Evolutionary conservation across 768 basidiomycete species (phyloP).

Genomic region (Dictyophora rubrovolvata): DNA sequence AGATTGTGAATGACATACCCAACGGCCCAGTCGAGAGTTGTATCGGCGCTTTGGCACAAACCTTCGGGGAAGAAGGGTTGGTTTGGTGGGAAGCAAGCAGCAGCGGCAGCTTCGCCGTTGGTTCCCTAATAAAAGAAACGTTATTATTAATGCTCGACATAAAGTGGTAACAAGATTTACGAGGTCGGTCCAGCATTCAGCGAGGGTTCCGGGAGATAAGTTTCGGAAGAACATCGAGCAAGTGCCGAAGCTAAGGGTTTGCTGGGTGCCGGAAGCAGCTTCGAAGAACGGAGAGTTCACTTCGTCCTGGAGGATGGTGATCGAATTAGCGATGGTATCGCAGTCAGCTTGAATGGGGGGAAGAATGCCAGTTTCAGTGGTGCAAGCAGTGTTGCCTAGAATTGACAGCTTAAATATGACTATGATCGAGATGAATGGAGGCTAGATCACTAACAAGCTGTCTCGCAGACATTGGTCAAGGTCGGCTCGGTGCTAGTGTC

Average conservation of each 20-base stretch:
- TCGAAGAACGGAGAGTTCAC: background rate
- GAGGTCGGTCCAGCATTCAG: background rate
- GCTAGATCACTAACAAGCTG: background rate
- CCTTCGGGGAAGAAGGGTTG: background rate
- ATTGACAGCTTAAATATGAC: background rate
- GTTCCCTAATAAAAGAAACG: background rate
- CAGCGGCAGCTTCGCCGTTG: background rate
- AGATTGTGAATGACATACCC: background rate
- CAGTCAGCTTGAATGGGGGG: background rate
- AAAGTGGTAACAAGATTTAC: background rate
- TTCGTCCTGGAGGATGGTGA: background rate
- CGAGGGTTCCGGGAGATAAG: background rate
- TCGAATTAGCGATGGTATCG: background rate
- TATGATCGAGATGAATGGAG: background rate
- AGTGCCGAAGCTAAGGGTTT: background rate
- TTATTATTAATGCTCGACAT: background rate
- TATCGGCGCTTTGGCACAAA: background rate
- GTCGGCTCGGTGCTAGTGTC: background rate
- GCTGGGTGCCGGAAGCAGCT: background rate
- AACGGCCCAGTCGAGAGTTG: background rate
- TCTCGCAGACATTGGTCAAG: background rate
- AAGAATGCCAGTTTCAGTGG: background rate
- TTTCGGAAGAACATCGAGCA: background rate
- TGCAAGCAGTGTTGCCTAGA: background rate
- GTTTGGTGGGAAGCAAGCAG: constrained; percentile 1